Conservation (phyloP, 768 basidiomycete genomes). For the Mycena epipterygia region DNA sequence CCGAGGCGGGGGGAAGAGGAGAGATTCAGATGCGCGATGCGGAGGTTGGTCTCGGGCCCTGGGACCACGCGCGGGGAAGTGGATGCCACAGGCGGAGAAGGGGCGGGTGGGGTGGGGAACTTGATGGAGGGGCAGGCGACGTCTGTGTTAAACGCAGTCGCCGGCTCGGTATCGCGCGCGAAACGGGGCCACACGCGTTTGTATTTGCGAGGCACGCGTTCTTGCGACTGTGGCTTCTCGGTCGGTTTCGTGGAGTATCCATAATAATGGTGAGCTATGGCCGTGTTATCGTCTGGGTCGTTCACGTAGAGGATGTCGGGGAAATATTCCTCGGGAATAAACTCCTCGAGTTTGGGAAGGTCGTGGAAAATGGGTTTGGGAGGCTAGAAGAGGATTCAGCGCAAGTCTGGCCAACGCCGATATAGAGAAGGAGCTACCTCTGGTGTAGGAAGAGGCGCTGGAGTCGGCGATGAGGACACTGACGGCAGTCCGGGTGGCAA, state of each 20-base stretch:
- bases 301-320: conserved; percentile 37
- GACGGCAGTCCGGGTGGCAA: not conserved
- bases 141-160: conserved; percentile 20
- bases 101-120: conserved; percentile 13
- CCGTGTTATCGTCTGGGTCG: conserved; percentile 22
- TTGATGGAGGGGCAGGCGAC: conserved; percentile 9
- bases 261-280: not conserved
- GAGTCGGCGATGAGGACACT: not conserved
- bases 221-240: not conserved
- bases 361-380: conserved; percentile 16
- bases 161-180: conserved; percentile 21
- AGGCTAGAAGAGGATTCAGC: not conserved
- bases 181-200: conserved; percentile 33
- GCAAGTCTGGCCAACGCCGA: not conserved
- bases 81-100: not conserved
- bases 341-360: conserved; percentile 32
- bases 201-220: conserved; percentile 26
- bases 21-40: conserved; percentile 52
- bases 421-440: not conserved
- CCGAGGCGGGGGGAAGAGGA: conserved; percentile 45
- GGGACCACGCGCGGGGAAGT: not conserved
- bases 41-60: conserved; percentile 8
- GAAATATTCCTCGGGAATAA: conserved; percentile 31
- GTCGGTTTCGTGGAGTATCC: not conserved
- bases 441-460: not conserved